These are phyloP conservation scores for Tylopilus sp. DNA, from an alignment of 768 basidiomycete genomes.

Conservation along the genomic window DNA sequence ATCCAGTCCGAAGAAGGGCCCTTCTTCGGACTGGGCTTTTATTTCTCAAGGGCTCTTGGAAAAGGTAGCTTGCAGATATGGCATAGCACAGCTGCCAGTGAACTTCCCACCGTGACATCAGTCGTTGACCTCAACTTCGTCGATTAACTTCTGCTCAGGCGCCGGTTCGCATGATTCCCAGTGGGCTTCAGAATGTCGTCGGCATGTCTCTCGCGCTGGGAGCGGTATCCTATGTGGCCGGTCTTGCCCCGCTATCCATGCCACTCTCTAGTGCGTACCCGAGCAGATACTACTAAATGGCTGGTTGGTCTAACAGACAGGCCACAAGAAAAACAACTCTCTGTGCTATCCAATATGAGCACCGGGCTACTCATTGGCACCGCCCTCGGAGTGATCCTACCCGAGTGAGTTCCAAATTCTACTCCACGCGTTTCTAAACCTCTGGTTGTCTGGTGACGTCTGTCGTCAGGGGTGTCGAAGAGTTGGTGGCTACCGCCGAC, in stretches of 20 bases:
- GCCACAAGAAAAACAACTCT: constrained; percentile 43
- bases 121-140: no score
- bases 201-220: constrained; percentile 61
- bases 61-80: no score
- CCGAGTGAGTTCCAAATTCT: constrained; percentile 64
- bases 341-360: constrained; percentile 54
- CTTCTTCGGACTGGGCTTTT: no score
- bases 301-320: constrained; percentile 19
- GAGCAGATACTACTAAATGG: constrained; percentile 7
- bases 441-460: neutral
- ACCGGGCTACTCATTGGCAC: constrained; percentile 88
- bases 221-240: constrained; percentile 60
- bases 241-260: constrained; percentile 73
- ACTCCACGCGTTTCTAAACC: neutral
- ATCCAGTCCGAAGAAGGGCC: no score
- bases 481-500: constrained; percentile 39
- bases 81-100: no score
- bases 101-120: no score
- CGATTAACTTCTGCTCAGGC: no score
- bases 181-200: constrained; percentile 20
- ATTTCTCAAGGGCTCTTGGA: no score
- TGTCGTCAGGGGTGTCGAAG: constrained; percentile 64
- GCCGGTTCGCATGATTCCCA: constrained; percentile 21
- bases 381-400: constrained; percentile 87
- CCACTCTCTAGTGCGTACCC: constrained; percentile 55